These are phyloP conservation scores for Termitomyces sp. DNA, from an alignment of 768 basidiomycete species.

Conservation along the genomic window DNA sequence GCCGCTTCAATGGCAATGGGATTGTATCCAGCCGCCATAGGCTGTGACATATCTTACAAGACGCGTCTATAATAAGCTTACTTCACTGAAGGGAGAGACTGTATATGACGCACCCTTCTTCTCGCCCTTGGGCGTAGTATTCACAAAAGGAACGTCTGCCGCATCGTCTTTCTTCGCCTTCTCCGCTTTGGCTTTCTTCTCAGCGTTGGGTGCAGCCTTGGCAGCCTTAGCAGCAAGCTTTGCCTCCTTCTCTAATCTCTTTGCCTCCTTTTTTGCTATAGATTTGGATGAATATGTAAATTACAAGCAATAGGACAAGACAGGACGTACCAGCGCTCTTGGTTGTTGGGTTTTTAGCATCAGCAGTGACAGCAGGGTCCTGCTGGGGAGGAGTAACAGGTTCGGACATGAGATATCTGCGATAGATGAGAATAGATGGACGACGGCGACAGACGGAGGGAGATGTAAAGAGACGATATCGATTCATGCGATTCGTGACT, in stretches of 20 bases:
- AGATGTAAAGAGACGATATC: constrained; percentile 18
- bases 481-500: constrained; percentile 19
- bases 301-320: background rate
- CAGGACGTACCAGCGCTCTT: constrained; percentile 39
- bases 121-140: constrained; percentile 84
- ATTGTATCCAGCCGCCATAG: constrained; percentile 94
- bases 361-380: constrained; percentile 14
- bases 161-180: constrained; percentile 74
- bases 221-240: constrained; percentile 72
- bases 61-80: constrained; percentile 5
- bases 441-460: constrained; percentile 1
- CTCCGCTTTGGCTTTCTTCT: constrained; percentile 75
- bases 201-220: constrained; percentile 42
- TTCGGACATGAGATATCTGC: constrained; percentile 13
- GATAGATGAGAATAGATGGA: constrained; percentile 7
- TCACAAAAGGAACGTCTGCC: constrained; percentile 74
- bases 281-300: background rate
- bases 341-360: constrained; percentile 35
- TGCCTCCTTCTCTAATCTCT: constrained; percentile 75
- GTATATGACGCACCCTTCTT: constrained; percentile 77
- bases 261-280: constrained; percentile 83
- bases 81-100: background rate
- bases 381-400: constrained; percentile 5
- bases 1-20: constrained; percentile 92
- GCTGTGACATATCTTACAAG: constrained; percentile 70